Evolutionary conservation across 1,284 basidiomycete species (phyloP).

Genomic region (Malassezia slooffiae): DNA sequence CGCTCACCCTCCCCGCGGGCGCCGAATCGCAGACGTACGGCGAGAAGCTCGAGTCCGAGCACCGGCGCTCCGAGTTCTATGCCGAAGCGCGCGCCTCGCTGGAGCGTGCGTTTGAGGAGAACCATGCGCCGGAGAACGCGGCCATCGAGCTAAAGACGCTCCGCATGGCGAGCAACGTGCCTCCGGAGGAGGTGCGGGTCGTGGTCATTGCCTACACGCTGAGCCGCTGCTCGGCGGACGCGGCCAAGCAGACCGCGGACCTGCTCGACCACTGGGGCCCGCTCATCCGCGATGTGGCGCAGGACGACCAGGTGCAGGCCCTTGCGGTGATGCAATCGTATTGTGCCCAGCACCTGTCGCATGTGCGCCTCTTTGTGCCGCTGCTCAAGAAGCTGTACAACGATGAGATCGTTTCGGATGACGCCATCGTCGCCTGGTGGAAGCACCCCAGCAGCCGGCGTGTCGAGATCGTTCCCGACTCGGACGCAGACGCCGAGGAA

Average conservation of each 20-base stretch:
- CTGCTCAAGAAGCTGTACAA: conserved; percentile 49
- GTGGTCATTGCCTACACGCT: conserved; percentile 56
- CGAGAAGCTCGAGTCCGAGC: conserved; percentile 26
- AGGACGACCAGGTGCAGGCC: conserved; percentile 45
- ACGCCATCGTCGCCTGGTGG: conserved; percentile 48
- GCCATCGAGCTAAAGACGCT: conserved; percentile 84
- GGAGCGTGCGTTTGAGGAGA: conserved; percentile 78
- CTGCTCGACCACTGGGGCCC: conserved; percentile 47
- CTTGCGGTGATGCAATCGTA: conserved; percentile 38
- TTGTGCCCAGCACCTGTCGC: conserved; percentile 23
- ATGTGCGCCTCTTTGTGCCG: conserved; percentile 42
- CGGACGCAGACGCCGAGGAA: conserved; percentile 11
- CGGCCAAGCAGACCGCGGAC: conserved; percentile 27
- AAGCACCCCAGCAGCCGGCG: conserved; percentile 20
- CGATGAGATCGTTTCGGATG: conserved; percentile 48
- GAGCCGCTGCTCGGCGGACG: conserved; percentile 27
- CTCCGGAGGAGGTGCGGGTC: conserved; percentile 63
- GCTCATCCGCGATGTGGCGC: conserved; percentile 45
- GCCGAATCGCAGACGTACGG: conserved; percentile 28
- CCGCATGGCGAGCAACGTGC: conserved; percentile 83
- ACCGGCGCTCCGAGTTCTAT: conserved; percentile 56
- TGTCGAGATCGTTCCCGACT: conserved; percentile 3
- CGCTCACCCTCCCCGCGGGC: conserved; percentile 18
- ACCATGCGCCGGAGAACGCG: conserved; percentile 78
- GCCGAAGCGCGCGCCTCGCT: conserved; percentile 67